Conservation (phyloP, 805 yeast species). For the Zygotorulaspora danielsina region DNA sequence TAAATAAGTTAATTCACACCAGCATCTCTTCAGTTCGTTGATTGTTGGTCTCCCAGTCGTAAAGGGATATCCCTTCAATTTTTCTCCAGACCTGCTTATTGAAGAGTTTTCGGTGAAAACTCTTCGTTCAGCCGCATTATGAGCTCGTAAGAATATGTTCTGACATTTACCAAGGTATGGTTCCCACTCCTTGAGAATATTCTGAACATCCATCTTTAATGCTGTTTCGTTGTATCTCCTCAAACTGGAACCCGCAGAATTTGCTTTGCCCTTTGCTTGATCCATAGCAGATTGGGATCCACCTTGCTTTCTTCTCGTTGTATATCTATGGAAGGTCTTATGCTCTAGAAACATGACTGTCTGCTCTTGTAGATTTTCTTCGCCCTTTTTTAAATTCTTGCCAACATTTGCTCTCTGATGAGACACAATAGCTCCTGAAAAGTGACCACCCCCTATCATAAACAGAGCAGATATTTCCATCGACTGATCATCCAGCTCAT, state of each 20-base stretch:
- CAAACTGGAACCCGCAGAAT: constrained; percentile 88
- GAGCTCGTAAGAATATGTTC: constrained; percentile 73
- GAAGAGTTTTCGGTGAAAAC: constrained; percentile 60
- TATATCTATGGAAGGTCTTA: constrained; percentile 89
- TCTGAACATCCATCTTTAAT: constrained; percentile 70
- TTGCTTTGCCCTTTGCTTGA: constrained; percentile 89
- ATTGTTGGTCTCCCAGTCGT: constrained; percentile 85
- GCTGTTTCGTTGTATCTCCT: constrained; percentile 90
- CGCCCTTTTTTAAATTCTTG: constrained; percentile 50
- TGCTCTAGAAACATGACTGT: constrained; percentile 64
- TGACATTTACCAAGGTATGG: constrained; percentile 55
- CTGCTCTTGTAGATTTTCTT: constrained; percentile 52
- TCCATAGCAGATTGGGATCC: constrained; percentile 94
- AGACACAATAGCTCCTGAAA: constrained; percentile 89
- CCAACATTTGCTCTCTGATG: constrained; percentile 56
- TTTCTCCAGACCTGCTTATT: constrained; percentile 47
- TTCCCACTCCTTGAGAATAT: constrained; percentile 63
- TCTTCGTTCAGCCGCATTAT: constrained; percentile 62
- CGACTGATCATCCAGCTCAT: constrained; percentile 19
- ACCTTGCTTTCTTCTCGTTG: constrained; percentile 96
- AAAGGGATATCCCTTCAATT: constrained; percentile 76
- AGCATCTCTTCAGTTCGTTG: constrained; percentile 72
- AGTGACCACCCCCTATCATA: constrained; percentile 97
- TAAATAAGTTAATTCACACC: constrained; percentile 71
- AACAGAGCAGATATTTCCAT: constrained; percentile 63